phyloP scores from a whole-genome alignment of 257 asterid genomes.

The Solanum sitiens region DNA sequence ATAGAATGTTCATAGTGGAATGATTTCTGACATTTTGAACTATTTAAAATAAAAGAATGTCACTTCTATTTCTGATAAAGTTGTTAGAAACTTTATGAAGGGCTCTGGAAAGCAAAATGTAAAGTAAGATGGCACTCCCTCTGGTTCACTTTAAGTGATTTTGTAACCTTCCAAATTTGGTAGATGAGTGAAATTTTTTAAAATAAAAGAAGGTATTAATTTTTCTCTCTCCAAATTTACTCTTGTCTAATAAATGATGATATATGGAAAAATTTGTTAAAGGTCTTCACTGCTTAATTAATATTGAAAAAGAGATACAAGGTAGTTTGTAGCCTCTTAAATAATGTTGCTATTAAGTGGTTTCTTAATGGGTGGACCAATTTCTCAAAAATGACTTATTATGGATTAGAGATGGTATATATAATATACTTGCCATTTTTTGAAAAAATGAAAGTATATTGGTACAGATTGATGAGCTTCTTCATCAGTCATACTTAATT shows the following conservation, averaged over 20 bases:
- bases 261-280: not conserved
- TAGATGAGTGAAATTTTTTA: not conserved
- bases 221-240: not conserved
- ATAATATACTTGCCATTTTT: not conserved
- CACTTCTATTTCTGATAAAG: not conserved
- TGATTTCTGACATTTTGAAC: not conserved
- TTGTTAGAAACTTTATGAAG: not conserved
- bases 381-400: not conserved
- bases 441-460: not conserved
- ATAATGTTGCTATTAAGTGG: not conserved
- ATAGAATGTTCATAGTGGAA: not conserved
- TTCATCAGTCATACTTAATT: not conserved
- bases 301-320: not conserved
- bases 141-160: not conserved
- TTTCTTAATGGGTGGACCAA: not conserved
- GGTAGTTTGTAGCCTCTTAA: not conserved
- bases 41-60: not conserved
- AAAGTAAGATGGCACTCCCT: not conserved
- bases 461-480: not conserved
- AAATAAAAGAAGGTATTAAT: not conserved
- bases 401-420: not conserved
- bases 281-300: not conserved
- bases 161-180: not conserved
- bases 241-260: not conserved
- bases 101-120: not conserved